Conservation (phyloP, 257 asterid genomes). For the Nicotiana benthamiana region DNA sequence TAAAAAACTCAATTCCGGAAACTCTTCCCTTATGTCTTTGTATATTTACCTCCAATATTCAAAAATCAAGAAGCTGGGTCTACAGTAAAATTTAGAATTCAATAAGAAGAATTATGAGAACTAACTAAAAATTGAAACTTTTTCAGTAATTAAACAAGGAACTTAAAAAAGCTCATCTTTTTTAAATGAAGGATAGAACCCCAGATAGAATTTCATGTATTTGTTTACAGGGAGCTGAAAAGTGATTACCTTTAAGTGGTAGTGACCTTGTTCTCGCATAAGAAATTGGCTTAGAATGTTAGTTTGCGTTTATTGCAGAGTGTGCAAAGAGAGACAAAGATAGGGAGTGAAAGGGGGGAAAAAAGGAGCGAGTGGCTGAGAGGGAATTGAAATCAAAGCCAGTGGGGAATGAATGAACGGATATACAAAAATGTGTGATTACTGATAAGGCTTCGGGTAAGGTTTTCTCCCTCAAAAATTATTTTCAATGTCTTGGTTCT, state of each 20-base stretch:
- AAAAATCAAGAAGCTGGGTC: slow-evolving; percentile 14
- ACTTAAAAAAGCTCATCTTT: background rate
- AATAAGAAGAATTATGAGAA: background rate
- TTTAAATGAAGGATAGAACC: background rate
- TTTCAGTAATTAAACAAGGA: background rate
- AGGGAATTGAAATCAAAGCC: slow-evolving; percentile 11
- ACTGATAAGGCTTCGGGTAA: slow-evolving; percentile 14
- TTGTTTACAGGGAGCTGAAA: background rate
- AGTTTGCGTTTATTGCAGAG: background rate
- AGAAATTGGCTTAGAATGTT: background rate
- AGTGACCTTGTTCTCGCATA: background rate
- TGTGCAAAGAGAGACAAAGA: background rate
- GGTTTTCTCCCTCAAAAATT: background rate
- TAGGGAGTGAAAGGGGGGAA: background rate
- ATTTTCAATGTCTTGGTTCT: background rate
- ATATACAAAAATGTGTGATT: slow-evolving; percentile 3
- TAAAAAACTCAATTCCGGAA: slow-evolving; percentile 3
- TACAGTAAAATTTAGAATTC: background rate
- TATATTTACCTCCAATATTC: background rate
- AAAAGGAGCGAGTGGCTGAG: slow-evolving; percentile 11
- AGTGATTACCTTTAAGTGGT: slow-evolving; percentile 20
- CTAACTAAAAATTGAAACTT: background rate
- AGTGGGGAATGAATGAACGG: background rate
- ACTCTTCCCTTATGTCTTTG: slow-evolving; percentile 1
- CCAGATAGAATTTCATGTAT: background rate